Evolutionary conservation across 2,329 filamentous ascomycete species (phyloP).

Genomic region (Phialophora chinensis): DNA sequence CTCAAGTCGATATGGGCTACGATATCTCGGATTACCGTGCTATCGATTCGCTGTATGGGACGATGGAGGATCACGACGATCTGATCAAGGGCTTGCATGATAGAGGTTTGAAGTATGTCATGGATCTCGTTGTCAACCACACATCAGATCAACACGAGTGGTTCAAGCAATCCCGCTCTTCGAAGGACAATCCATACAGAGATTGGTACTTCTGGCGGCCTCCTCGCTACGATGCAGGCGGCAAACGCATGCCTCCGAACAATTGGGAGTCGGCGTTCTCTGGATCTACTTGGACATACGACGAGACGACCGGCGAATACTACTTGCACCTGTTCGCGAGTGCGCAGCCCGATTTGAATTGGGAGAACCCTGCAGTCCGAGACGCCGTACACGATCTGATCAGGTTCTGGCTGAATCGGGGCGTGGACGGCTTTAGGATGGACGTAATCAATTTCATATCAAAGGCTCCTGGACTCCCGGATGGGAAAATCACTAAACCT

Average conservation of each 20-base stretch:
- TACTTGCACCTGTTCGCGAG: slow-evolving; percentile 77
- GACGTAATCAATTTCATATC: slow-evolving; percentile 77
- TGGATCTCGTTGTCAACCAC: slow-evolving; percentile 56
- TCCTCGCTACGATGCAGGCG: slow-evolving; percentile 57
- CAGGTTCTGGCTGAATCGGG: slow-evolving; percentile 78
- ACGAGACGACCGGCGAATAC: slow-evolving; percentile 73
- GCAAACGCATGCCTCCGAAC: slow-evolving; percentile 71
- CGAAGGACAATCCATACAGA: slow-evolving; percentile 66
- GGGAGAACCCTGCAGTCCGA: slow-evolving; percentile 72
- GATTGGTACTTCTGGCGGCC: slow-evolving; percentile 70
- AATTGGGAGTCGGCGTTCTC: slow-evolving; percentile 65
- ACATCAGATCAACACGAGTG: slow-evolving; percentile 58
- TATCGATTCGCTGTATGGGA: slow-evolving; percentile 57
- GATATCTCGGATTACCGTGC: slow-evolving; percentile 52
- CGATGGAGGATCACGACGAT: slow-evolving; percentile 53
- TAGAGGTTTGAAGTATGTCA: slow-evolving; percentile 56
- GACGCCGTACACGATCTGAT: slow-evolving; percentile 74
- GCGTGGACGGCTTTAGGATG: slow-evolving; percentile 74
- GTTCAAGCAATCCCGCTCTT: slow-evolving; percentile 71
- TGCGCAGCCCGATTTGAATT: slow-evolving; percentile 84
- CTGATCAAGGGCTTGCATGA: slow-evolving; percentile 53
- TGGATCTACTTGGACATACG: slow-evolving; percentile 61
- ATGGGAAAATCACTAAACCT: slow-evolving; percentile 51
- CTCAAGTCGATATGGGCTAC: slow-evolving; percentile 61
- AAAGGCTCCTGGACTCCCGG: slow-evolving; percentile 62